Percentiles rank a stretch among this genome's conserved stretches.
These are phyloP conservation scores for Centella asiatica DNA, from an alignment of 129 eudicot species.

Conservation along the genomic window DNA sequence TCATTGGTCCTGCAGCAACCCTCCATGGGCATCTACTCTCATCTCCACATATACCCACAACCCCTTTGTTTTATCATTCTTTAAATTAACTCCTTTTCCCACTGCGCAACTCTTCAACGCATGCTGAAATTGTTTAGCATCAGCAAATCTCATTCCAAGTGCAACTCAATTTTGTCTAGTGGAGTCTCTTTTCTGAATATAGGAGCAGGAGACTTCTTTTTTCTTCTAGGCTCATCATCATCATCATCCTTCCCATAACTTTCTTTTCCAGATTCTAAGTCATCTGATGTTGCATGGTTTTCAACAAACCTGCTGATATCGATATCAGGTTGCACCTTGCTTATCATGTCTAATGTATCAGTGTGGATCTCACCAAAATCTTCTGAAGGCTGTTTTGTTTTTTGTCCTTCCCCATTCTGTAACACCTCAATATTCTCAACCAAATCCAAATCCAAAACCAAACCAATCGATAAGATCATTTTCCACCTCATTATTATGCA, in stretches of 20 bases:
- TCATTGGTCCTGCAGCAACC: neutral
- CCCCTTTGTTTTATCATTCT: neutral
- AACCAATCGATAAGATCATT: neutral
- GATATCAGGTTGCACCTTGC: neutral
- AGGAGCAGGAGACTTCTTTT: neutral
- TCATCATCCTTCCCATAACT: neutral
- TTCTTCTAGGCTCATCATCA: neutral
- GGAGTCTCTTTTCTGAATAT: neutral
- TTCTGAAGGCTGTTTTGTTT: too few relatives aligned
- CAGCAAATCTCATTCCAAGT: neutral
- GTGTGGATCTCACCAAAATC: neutral
- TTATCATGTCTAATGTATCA: neutral
- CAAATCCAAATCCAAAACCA: neutral
- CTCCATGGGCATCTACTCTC: neutral
- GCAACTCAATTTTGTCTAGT: neutral
- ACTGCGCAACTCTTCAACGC: neutral
- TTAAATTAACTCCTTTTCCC: neutral
- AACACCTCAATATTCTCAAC: too few relatives aligned
- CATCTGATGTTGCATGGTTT: neutral
- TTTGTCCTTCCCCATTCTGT: too few relatives aligned
- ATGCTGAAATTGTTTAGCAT: neutral
- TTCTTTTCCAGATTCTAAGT: neutral
- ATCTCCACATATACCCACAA: neutral
- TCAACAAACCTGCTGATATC: neutral
- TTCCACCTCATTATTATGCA: neutral